These are phyloP conservation scores for Colletotrichum sp. DNA, from an alignment of 2,329 filamentous ascomycete species.

Conservation along the genomic window DNA sequence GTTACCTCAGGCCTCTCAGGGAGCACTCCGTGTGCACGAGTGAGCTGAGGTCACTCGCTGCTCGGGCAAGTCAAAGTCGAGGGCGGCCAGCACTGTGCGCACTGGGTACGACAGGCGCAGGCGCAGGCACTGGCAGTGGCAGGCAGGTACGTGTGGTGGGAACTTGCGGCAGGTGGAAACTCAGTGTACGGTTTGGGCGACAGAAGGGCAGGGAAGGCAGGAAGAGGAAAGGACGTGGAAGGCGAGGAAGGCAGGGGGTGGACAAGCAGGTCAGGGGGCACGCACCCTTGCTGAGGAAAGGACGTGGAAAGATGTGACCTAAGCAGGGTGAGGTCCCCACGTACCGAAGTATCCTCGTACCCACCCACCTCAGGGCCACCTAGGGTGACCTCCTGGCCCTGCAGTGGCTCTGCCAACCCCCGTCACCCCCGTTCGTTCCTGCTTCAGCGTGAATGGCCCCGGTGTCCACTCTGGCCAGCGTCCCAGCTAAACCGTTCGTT, in stretches of 20 bases:
- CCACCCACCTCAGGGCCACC: not conserved
- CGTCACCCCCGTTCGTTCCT: conserved; percentile 11
- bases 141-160: not conserved
- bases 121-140: not conserved
- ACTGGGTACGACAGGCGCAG: not conserved
- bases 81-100: not conserved
- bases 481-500: conserved; percentile 21
- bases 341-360: not conserved
- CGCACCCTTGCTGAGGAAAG: not conserved
- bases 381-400: not conserved
- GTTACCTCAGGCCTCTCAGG: not conserved
- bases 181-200: not conserved
- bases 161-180: not conserved
- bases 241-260: not conserved
- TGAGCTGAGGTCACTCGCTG: not conserved
- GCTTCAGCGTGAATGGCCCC: conserved; percentile 15
- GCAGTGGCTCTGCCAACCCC: not conserved
- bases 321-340: not conserved
- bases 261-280: not conserved
- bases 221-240: not conserved
- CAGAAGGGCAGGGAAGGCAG: not conserved
- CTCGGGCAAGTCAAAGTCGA: not conserved
- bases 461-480: not conserved
- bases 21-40: not conserved
- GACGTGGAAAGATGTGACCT: not conserved